Conservation (phyloP, 495 filamentous ascomycete species). For the Aspergillus indologenus region DNA sequence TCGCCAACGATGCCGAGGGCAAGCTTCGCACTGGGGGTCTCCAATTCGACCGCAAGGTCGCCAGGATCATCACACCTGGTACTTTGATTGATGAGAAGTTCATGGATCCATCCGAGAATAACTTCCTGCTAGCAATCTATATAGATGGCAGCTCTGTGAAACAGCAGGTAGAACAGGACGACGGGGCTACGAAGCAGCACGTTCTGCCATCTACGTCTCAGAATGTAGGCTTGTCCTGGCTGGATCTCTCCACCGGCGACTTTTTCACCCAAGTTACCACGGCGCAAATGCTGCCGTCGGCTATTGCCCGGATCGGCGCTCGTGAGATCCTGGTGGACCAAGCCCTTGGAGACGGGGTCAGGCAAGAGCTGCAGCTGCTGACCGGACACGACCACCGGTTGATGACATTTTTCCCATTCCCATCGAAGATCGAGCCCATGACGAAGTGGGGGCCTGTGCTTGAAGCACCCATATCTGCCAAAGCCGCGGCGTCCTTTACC, state of each 20-base stretch:
- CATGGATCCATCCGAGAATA: constrained; percentile 87
- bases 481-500: constrained; percentile 41
- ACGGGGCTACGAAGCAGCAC: constrained; percentile 29
- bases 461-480: constrained; percentile 55
- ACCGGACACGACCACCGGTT: constrained; percentile 44
- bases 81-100: constrained; percentile 97
- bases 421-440: constrained; percentile 38
- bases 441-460: constrained; percentile 73
- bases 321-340: constrained; percentile 80
- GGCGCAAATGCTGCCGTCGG: constrained; percentile 66
- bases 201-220: constrained; percentile 38
- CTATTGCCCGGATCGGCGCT: constrained; percentile 76
- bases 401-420: constrained; percentile 42
- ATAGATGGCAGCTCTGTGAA: constrained; percentile 32
- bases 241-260: constrained; percentile 90
- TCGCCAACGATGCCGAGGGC: constrained; percentile 62
- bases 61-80: constrained; percentile 86
- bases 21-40: constrained; percentile 71
- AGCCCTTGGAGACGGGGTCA: constrained; percentile 47
- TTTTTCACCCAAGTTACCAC: constrained; percentile 86
- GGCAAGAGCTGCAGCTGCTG: constrained; percentile 40
- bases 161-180: constrained; percentile 21
- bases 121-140: constrained; percentile 81
- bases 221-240: constrained; percentile 80
- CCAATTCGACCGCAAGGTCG: constrained; percentile 77